Percentiles rank a stretch among this genome's conserved stretches.
phyloP scores from a whole-genome alignment of 1,139 yeast genomes.

The Scheffersomyces parashehatae region DNA sequence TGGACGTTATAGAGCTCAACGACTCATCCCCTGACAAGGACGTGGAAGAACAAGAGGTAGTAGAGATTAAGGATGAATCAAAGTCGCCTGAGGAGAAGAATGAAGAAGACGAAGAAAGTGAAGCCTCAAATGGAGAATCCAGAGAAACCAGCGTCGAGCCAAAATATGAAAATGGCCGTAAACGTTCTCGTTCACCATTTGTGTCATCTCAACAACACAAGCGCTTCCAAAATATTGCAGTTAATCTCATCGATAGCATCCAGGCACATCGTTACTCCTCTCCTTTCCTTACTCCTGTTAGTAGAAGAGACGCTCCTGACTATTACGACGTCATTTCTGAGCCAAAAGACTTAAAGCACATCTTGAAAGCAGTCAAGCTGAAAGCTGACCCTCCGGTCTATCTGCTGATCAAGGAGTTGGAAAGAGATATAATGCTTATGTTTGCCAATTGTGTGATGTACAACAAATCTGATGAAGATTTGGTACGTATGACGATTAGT shows the following conservation, averaged over 20 bases:
- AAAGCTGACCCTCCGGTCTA: constrained; percentile 42
- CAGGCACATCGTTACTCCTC: constrained; percentile 75
- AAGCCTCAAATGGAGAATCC: background rate
- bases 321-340: constrained; percentile 61
- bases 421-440: constrained; percentile 72
- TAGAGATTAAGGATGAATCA: background rate
- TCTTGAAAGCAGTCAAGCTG: constrained; percentile 55
- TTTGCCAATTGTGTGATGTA: constrained; percentile 85
- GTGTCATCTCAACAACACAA: constrained; percentile 36
- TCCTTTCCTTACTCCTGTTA: constrained; percentile 71
- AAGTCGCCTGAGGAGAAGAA: background rate
- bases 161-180: constrained; percentile 8
- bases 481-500: constrained; percentile 61
- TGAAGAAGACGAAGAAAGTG: background rate
- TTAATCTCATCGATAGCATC: constrained; percentile 62
- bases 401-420: constrained; percentile 60
- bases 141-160: constrained; percentile 5
- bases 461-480: constrained; percentile 65
- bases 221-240: constrained; percentile 54
- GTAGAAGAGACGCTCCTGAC: constrained; percentile 65
- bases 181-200: constrained; percentile 31
- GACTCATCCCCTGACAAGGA: background rate
- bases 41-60: background rate
- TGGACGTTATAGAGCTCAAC: background rate
- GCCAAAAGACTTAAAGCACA: constrained; percentile 69